These are phyloP conservation scores for Chlorociboria aeruginascens DNA, from an alignment of 495 filamentous ascomycete species.

Conservation along the genomic window DNA sequence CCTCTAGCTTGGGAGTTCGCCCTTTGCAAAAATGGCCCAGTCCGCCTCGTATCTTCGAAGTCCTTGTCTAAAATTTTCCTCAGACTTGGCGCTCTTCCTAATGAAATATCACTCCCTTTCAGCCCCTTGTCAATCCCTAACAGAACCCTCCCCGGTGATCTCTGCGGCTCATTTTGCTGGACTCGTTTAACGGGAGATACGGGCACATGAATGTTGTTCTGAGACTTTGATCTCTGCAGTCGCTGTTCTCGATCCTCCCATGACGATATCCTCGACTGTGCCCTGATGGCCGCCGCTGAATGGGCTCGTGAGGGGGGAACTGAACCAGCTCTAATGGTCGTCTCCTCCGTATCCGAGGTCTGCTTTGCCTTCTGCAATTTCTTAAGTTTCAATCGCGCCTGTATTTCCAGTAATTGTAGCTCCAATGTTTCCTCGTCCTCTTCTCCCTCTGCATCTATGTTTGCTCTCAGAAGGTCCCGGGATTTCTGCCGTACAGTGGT, in stretches of 20 bases:
- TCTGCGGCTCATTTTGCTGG: slow-evolving; percentile 36
- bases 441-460: slow-evolving; percentile 35
- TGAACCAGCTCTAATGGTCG: neutral
- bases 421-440: slow-evolving; percentile 88
- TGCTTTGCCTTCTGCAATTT: slow-evolving; percentile 53
- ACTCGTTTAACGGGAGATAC: slow-evolving; percentile 58
- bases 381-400: slow-evolving; percentile 81
- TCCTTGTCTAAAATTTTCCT: slow-evolving; percentile 23
- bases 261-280: slow-evolving; percentile 14
- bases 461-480: neutral
- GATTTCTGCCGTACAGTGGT: slow-evolving; percentile 20
- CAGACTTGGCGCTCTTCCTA: slow-evolving; percentile 57
- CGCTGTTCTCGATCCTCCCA: slow-evolving; percentile 15
- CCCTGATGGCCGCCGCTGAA: slow-evolving; percentile 15
- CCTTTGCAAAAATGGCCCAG: slow-evolving; percentile 31
- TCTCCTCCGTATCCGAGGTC: slow-evolving; percentile 15
- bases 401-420: slow-evolving; percentile 71
- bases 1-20: slow-evolving; percentile 24
- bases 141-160: slow-evolving; percentile 66
- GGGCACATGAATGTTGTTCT: slow-evolving; percentile 58
- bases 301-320: slow-evolving; percentile 8
- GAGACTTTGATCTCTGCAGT: slow-evolving; percentile 24
- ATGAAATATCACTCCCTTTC: slow-evolving; percentile 69
- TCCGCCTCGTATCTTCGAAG: slow-evolving; percentile 10
- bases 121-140: slow-evolving; percentile 87